Evolutionary conservation across 202 grass and related monocot genomes (phyloP).

Genomic region (Miscanthus sacchariflorus): DNA sequence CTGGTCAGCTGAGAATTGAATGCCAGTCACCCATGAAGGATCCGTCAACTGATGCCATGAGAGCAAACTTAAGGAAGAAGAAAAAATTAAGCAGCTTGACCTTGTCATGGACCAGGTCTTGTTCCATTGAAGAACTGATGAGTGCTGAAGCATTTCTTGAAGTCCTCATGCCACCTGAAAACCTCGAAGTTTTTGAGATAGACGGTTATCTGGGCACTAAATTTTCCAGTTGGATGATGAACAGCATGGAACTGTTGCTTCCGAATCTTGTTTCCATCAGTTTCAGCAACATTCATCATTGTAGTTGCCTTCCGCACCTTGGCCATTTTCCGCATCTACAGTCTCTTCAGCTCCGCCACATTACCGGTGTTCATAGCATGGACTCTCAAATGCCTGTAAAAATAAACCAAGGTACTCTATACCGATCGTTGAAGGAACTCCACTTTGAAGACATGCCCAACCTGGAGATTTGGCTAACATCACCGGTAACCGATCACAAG

Average conservation of each 20-base stretch:
- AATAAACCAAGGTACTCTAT: conserved; percentile 29
- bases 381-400: conserved; percentile 40
- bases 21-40: conserved; percentile 42
- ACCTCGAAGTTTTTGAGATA: conserved; percentile 54
- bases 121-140: not conserved
- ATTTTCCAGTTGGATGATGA: conserved; percentile 58
- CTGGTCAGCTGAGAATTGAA: conserved; percentile 50
- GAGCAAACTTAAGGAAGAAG: conserved; percentile 58
- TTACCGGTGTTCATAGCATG: conserved; percentile 45
- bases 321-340: conserved; percentile 53
- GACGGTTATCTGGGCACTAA: conserved; percentile 51
- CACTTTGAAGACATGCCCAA: conserved; percentile 65
- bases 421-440: conserved; percentile 61
- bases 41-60: conserved; percentile 45
- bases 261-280: conserved; percentile 59
- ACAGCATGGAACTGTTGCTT: conserved; percentile 46
- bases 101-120: conserved; percentile 49
- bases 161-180: conserved; percentile 62
- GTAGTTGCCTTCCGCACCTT: conserved; percentile 54
- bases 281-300: conserved; percentile 59
- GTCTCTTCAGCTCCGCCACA: conserved; percentile 52
- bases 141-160: conserved; percentile 57
- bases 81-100: conserved; percentile 51
- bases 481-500: conserved; percentile 3
- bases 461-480: conserved; percentile 57